Evolutionary conservation across 2,329 filamentous ascomycete species (phyloP).

Genomic region (Coniochaeta prunicola): DNA sequence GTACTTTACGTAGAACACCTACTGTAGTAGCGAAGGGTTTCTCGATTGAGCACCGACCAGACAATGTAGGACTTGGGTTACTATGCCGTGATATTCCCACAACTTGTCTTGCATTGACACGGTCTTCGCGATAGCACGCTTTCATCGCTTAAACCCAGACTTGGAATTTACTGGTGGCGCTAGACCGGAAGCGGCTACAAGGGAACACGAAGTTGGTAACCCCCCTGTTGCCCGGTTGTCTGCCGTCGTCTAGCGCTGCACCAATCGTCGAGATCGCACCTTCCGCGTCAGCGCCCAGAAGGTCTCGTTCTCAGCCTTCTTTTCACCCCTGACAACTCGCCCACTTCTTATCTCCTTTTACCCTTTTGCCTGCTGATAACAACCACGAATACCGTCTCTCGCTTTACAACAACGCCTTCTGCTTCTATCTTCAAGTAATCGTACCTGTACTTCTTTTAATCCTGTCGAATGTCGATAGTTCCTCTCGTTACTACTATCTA

Average conservation of each 20-base stretch:
- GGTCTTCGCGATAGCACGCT: background rate
- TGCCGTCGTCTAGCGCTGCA: background rate
- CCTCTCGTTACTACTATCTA: background rate
- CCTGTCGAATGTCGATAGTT: background rate
- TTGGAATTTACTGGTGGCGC: background rate
- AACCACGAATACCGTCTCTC: background rate
- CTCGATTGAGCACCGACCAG: background rate
- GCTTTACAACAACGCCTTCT: background rate
- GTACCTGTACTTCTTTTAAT: constrained; percentile 1
- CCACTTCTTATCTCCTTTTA: background rate
- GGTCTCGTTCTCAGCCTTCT: background rate
- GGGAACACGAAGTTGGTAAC: background rate
- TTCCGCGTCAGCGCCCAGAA: background rate
- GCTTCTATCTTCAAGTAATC: background rate
- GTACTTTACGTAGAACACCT: no score
- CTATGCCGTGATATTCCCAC: background rate
- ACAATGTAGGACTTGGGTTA: background rate
- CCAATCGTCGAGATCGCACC: background rate
- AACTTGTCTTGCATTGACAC: background rate
- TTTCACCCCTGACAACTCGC: background rate
- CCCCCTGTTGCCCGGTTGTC: background rate
- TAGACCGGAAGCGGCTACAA: background rate
- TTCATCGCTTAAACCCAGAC: background rate
- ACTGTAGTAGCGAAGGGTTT: no score
- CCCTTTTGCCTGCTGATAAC: background rate